These are phyloP conservation scores for Pontederia crassipes DNA, from an alignment of 176 grass and related monocot genomes.

Conservation along the genomic window DNA sequence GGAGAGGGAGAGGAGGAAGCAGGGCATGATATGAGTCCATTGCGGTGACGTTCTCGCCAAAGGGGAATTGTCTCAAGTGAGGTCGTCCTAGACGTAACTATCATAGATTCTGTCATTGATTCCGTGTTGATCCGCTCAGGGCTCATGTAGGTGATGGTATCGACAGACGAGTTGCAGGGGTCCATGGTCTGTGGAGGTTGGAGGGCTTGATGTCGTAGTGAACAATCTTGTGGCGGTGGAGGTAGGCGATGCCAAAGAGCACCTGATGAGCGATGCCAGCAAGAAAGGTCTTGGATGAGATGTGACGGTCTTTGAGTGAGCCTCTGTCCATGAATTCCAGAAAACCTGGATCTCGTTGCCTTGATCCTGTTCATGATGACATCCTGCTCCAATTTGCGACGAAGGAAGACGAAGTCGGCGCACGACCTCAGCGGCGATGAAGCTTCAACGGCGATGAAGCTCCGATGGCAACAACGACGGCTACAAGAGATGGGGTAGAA, in stretches of 20 bases:
- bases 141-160: constrained; percentile 80
- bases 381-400: too few relatives aligned
- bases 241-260: constrained; percentile 65
- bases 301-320: constrained; percentile 56
- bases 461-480: too few relatives aligned
- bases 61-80: constrained; percentile 76
- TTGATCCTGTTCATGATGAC: too few relatives aligned
- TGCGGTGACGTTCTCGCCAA: constrained; percentile 81
- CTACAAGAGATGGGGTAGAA: too few relatives aligned
- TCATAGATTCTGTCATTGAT: constrained; percentile 82
- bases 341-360: constrained; percentile 94
- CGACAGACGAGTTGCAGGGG: constrained; percentile 92
- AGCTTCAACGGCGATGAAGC: too few relatives aligned
- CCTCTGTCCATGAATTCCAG: constrained; percentile 93
- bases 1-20: too few relatives aligned
- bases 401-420: too few relatives aligned
- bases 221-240: constrained; percentile 80
- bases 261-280: constrained; percentile 83
- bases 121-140: constrained; percentile 97
- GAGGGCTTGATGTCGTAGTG: constrained; percentile 98
- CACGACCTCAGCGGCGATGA: too few relatives aligned
- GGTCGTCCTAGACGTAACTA: constrained; percentile 75
- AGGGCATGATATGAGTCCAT: too few relatives aligned
- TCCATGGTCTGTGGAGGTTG: constrained; percentile 96
- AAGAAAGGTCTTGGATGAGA: constrained; percentile 48